Base-by-base conservation (phyloP, 345 rosid genomes). In the Eutrema yunnanense region DNA sequence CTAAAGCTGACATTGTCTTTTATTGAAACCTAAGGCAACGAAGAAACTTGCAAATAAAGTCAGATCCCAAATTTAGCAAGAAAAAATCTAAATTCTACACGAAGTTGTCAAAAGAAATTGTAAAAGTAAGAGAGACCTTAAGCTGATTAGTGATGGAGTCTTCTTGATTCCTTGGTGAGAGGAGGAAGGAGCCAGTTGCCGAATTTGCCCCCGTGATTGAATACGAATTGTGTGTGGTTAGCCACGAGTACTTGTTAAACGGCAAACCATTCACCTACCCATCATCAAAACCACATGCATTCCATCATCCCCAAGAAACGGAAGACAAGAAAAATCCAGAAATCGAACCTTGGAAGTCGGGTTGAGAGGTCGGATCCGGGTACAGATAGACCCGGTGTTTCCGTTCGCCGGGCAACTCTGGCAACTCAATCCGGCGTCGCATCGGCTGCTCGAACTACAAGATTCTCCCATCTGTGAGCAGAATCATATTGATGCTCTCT, bases 151-250 rank as follows among this genome's bases (percentile, higher is more conserved):
- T 87, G 44, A 95, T 83, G 9, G 90, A 74, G 78, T 92, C 99
- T 60, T 95, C 96, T 73, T 95, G 99, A 67, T 95, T 95, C 62
- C 64, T 79, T 0, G 92, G 87, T n/a, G 97, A 47, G 8, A 87
- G 0, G 7, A 88, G 26, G 29, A 40, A 0, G 1, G 90, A 32
- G 30, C 96, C 97, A 16, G 80, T 75, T 14, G 63, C 62, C 34
- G 98, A 80, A 65, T 51, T 80, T 40, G 80, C 81, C 49, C 85
- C 88, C 38, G 71, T 43, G 38, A 78, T 62, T 9, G 96, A 86
- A 62, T 13, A 95, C 1, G 99, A 88, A 74, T 95, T 95, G 82
- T 95, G 99, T 16, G 96, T 90, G 2, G 98, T 94, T 56, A 94
- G 65, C 97, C 96, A 94, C 8, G 97, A 87, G 49, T 94, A 92